Percentiles rank a stretch among this genome's conserved stretches.
Conservation (phyloP, 306 rosid species). For the Malus sylvestris region DNA sequence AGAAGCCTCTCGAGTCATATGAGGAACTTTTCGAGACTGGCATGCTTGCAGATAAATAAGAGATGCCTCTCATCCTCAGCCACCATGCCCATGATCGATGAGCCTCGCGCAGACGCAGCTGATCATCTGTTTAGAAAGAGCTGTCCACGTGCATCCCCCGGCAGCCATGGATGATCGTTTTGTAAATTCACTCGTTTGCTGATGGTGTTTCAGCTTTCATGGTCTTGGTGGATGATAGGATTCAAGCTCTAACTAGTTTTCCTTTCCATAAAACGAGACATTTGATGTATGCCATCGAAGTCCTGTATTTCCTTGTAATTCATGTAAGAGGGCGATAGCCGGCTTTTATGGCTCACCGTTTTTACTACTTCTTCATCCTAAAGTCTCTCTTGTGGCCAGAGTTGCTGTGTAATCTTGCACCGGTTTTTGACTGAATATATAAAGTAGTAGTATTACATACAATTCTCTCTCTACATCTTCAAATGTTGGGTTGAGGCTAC, state of each 20-base stretch:
- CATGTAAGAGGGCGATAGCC: constrained; percentile 47
- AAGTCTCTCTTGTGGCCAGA: constrained; percentile 24
- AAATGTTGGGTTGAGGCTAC: neutral
- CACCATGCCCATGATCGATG: constrained; percentile 23
- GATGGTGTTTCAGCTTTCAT: constrained; percentile 35
- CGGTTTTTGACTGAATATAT: constrained; percentile 35
- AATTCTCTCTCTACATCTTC: neutral
- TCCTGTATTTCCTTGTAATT: constrained; percentile 19
- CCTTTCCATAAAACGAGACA: constrained; percentile 27
- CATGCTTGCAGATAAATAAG: constrained; percentile 36
- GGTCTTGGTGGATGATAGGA: constrained; percentile 43
- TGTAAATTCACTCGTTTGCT: constrained; percentile 71
- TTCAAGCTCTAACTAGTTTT: constrained; percentile 29
- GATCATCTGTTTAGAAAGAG: constrained; percentile 73
- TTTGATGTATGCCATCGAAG: constrained; percentile 29
- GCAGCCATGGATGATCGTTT: constrained; percentile 95
- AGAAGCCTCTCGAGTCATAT: constrained; percentile 26
- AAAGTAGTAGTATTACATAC: constrained; percentile 10
- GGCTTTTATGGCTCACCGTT: constrained; percentile 54
- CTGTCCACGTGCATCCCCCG: constrained; percentile 65
- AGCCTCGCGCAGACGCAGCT: constrained; percentile 25
- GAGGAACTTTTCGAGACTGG: constrained; percentile 40
- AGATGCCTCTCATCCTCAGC: constrained; percentile 8
- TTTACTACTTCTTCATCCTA: constrained; percentile 12
- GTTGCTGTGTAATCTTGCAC: constrained; percentile 25